Base-by-base conservation (phyloP, 306 rosid genomes). In the Vigna unguiculata region DNA sequence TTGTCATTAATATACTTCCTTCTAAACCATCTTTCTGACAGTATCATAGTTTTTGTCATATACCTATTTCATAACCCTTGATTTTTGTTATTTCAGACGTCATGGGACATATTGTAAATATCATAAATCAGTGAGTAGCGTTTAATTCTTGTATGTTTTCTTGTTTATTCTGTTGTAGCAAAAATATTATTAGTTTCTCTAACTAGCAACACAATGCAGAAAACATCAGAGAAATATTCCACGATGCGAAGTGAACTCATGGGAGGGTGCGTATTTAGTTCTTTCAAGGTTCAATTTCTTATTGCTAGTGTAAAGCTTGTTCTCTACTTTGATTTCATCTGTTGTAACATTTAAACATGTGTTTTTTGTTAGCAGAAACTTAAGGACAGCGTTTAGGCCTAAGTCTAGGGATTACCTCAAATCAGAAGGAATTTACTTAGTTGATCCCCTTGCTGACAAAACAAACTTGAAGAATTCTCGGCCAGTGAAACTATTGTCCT, bases 341-440 rank as follows among this genome's bases (percentile, higher is more conserved):
- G 57, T 69, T 55, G 20, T 45, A 36, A 62, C 68, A 61, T 40
- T 45, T 54, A 64, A 20, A 64, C 61, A 14, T 65, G 40, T 40
- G 40, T 3, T 78, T 34, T 70, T 45, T 80, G 41, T 79, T 58
- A 4, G 74, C 92, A 95, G 97, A 82, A 95, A 95, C 83, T 75
- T 95, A 77, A 78, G 86, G 80, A 85, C 95, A 55, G 93, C 87
- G 25, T 92, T 90, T 85, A 85, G 78, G 80, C 77, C 86, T 3
- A 75, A 83, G 32, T 28, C 32, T 28, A 28, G 32, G 77, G 80
- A 82, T 87, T 71, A 88, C 61, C 85, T 36, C 81, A 86, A 72
- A 73, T 69, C 91, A 19, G 97, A 95, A 87, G 97, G 98, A 72
- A 86, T 92, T 79, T 85, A 82, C 86, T 78, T 95, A 89, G 97